These are phyloP conservation scores for Coleophoma eucalyptorum DNA, from an alignment of 2,329 filamentous ascomycete species.

Conservation along the genomic window DNA sequence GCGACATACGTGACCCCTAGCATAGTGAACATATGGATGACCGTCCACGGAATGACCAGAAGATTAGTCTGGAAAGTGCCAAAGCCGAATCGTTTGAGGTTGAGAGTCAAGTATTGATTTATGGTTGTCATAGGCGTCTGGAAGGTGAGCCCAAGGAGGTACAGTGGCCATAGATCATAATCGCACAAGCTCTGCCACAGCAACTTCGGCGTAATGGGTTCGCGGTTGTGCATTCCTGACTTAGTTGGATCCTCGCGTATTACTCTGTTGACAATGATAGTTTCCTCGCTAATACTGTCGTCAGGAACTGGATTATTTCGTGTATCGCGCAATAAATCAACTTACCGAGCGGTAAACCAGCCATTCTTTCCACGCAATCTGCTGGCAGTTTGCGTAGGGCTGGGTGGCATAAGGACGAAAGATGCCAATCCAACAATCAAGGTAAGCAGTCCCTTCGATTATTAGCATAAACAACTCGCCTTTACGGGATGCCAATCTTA, in stretches of 20 bases:
- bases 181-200: conserved; percentile 44
- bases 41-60: conserved; percentile 51
- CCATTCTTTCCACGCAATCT: conserved; percentile 53
- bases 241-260: conserved; percentile 47
- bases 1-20: conserved; percentile 26
- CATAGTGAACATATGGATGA: conserved; percentile 38
- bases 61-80: conserved; percentile 57
- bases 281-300: conserved; percentile 40
- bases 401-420: conserved; percentile 53
- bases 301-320: neutral
- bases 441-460: conserved; percentile 35
- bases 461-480: neutral
- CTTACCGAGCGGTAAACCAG: conserved; percentile 59
- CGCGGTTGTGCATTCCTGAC: conserved; percentile 42
- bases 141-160: conserved; percentile 34
- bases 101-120: conserved; percentile 54
- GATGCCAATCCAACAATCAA: conserved; percentile 46
- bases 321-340: neutral
- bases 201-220: conserved; percentile 36
- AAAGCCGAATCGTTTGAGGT: conserved; percentile 51
- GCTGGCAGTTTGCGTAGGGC: conserved; percentile 57
- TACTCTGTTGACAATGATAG: conserved; percentile 61
- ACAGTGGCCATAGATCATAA: conserved; percentile 47
- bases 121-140: conserved; percentile 43
- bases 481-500: conserved; percentile 19